These are phyloP conservation scores for Magnusiomyces paraingens DNA, from an alignment of 1,139 yeast genomes.

Conservation along the genomic window DNA sequence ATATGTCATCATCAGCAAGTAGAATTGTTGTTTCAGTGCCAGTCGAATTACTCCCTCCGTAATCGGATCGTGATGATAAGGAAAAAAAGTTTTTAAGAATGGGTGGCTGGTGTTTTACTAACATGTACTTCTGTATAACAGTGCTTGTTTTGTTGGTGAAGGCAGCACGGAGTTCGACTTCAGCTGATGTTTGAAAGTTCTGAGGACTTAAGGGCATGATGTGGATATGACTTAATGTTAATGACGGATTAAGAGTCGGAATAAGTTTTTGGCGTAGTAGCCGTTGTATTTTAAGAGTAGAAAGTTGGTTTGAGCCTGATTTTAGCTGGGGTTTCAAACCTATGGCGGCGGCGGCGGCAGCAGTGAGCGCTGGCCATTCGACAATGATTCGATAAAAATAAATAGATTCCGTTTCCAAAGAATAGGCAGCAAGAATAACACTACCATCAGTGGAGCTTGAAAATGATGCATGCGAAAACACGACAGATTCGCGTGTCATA, in stretches of 20 bases:
- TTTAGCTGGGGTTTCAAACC: background rate
- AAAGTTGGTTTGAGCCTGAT: conserved; percentile 7
- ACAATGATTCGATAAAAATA: conserved; percentile 44
- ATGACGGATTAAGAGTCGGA: conserved; percentile 12
- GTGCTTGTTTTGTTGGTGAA: conserved; percentile 20
- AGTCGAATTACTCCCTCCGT: conserved; percentile 4
- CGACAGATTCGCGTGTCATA: conserved; percentile 15
- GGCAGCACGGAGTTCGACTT: conserved; percentile 37
- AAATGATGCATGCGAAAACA: conserved; percentile 46
- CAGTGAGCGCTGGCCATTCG: conserved; percentile 48
- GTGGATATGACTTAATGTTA: conserved; percentile 27
- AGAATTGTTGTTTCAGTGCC: conserved; percentile 9
- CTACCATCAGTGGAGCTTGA: conserved; percentile 42
- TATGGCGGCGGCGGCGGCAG: conserved; percentile 7
- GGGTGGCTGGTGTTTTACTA: conserved; percentile 29
- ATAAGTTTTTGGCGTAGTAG: conserved; percentile 12
- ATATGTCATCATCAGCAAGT: conserved; percentile 6
- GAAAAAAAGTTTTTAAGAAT: conserved; percentile 27
- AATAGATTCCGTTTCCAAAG: conserved; percentile 38
- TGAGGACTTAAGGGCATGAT: conserved; percentile 25
- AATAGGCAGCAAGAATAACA: conserved; percentile 46
- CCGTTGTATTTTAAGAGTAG: conserved; percentile 11
- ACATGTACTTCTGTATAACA: conserved; percentile 23
- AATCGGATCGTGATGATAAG: conserved; percentile 20
- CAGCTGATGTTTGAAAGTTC: conserved; percentile 29